Evolutionary conservation across 78 protist genomes (phyloP).

Genomic region (Dictyostelium firmibasis): DNA sequence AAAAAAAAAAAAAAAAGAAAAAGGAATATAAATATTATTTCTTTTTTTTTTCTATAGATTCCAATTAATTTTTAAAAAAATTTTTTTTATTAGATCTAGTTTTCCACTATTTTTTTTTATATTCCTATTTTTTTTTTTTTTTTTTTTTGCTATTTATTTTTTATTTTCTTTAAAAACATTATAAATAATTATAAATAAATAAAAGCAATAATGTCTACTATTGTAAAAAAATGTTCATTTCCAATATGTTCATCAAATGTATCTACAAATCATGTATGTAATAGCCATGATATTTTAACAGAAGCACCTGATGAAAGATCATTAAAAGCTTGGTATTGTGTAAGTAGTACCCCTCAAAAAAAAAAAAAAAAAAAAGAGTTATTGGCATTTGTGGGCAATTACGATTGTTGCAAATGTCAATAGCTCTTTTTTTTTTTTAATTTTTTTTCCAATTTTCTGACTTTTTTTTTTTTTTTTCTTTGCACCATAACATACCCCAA

Average conservation of each 20-base stretch:
- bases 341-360: background rate
- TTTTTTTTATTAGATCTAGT: background rate
- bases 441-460: no score
- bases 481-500: no score
- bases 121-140: background rate
- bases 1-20: no score
- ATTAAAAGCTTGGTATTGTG: conserved; percentile 4
- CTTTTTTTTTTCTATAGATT: no score
- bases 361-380: no score
- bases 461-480: background rate
- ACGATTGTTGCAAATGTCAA: no score
- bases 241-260: background rate
- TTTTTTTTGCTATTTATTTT: no score
- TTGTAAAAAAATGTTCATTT: background rate
- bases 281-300: background rate
- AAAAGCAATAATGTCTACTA: background rate
- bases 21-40: no score
- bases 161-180: background rate
- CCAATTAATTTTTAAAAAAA: no score
- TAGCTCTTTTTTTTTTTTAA: background rate
- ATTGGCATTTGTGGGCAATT: no score
- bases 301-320: conserved; percentile 1
- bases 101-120: background rate
- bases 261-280: background rate
- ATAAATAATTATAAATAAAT: no score